Evolutionary conservation across 352 stramenopile species (phyloP), one percentile per base, ranked within the genome.

Genomic region (Paralagenidium karlingii): DNA sequence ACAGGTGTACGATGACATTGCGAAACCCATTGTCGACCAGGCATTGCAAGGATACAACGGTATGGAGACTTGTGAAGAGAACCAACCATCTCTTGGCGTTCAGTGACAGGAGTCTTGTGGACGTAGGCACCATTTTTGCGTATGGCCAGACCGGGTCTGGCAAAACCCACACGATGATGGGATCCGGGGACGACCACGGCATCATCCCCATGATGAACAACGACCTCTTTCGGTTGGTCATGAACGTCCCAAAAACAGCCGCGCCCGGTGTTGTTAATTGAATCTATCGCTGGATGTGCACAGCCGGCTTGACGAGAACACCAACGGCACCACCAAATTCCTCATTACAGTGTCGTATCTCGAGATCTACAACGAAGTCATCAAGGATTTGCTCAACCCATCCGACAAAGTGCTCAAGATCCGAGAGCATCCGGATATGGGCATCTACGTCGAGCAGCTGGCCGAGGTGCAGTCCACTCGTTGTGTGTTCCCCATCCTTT

Each of bases 301-400:
- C 3, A 36, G 19, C 5, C 37, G 22, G 3, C 20, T n/a, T n/a
- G n/a, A n/a, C n/a, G n/a, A 49, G n/a, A 43, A 59, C 16, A 56
- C 45, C 4, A 49, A 59, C 12, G 37, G 41, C 8, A 36, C 24
- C 3, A 58, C 70, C 32, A 80, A 94, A 49, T 96, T 80, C 49
- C 61, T 94, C 22, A 66, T 96, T 12, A 85, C 75, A 1, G 84
- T 95, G 12, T 94, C 81, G n/a, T 97, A 94, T 47, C 58, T 97
- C 16, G 89, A 97, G 45, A 96, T 97, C 42, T 97, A 96, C 65
- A 96, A 97, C 52, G 90, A 97, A 51, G 73, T 94, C 1, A 92
- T 97, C 45, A 85, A 92, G 27, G 90, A 97, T 46, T 51, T 97
- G 41, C 69, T 97, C 12, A 94, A 96, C 44, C 82, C 85, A 5